Conservation (phyloP, 768 basidiomycete species). For the Lanmaoa rubissima region DNA sequence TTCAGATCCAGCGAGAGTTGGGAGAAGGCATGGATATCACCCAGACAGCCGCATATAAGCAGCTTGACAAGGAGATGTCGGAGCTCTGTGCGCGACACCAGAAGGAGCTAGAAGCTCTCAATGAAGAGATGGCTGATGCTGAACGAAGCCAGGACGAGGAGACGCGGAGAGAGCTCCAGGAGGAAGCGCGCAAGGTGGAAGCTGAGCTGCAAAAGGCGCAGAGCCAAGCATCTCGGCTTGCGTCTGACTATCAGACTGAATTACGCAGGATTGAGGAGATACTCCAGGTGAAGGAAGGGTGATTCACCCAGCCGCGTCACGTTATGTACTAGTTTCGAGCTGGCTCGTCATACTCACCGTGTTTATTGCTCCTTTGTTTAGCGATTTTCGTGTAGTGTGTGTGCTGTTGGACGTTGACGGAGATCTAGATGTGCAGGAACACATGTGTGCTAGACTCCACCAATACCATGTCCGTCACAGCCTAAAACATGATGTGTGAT, state of each 20-base stretch:
- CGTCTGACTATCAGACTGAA: constrained; percentile 34
- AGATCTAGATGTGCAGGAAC: constrained; percentile 18
- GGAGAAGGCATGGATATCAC: constrained; percentile 46
- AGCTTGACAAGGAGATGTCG: constrained; percentile 48
- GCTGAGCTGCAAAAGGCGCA: constrained; percentile 29
- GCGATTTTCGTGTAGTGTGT: constrained; percentile 4
- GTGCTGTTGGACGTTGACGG: constrained; percentile 5
- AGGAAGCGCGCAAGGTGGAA: constrained; percentile 36
- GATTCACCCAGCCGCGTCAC: constrained; percentile 9
- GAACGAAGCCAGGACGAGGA: constrained; percentile 45
- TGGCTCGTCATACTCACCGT: constrained; percentile 18
- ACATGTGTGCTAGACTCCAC: neutral
- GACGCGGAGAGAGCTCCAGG: constrained; percentile 43
- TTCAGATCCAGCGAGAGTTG: constrained; percentile 57
- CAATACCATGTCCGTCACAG: constrained; percentile 5
- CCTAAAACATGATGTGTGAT: neutral
- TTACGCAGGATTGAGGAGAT: constrained; percentile 35
- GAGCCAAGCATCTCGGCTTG: constrained; percentile 30
- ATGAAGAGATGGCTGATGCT: constrained; percentile 47
- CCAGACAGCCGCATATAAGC: constrained; percentile 53
- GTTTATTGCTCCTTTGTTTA: constrained; percentile 15
- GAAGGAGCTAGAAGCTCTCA: constrained; percentile 46
- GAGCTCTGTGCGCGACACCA: constrained; percentile 45
- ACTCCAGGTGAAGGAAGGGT: constrained; percentile 31
- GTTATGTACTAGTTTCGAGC: constrained; percentile 27